A percentile compares a stretch with the other conserved stretches of the same genome.
Evolutionary conservation across 1,139 yeast genomes (phyloP).

Genomic region (Suhomyces taliae): DNA sequence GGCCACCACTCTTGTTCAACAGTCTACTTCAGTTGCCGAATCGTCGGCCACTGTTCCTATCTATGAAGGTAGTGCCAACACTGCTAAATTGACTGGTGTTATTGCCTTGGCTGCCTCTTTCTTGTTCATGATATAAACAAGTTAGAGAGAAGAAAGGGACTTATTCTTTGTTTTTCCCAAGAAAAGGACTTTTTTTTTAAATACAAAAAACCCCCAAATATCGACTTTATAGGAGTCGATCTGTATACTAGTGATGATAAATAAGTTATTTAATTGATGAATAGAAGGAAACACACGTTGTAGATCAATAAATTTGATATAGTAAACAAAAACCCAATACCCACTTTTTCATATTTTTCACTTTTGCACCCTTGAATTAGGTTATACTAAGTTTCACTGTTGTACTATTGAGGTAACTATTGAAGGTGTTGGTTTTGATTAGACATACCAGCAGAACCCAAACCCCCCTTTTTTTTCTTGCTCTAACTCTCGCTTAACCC

Average conservation of each 20-base stretch:
- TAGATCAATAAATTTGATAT: too few species aligned
- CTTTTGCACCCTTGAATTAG: too few species aligned
- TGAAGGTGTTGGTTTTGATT: too few species aligned
- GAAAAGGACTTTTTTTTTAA: neutral
- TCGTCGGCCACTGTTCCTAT: constrained; percentile 12
- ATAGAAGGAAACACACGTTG: neutral
- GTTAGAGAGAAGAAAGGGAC: neutral
- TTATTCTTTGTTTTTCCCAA: neutral
- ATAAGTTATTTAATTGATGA: neutral
- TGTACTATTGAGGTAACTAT: too few species aligned
- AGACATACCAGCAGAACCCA: too few species aligned
- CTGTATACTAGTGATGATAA: constrained; percentile 4
- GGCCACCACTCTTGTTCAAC: constrained; percentile 6
- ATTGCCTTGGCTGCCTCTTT: constrained; percentile 13
- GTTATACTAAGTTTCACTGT: too few species aligned
- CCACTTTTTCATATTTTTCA: too few species aligned
- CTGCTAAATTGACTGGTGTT: constrained; percentile 11
- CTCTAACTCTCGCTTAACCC: too few species aligned
- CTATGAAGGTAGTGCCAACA: constrained; percentile 19
- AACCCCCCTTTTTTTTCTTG: too few species aligned
- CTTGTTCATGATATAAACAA: constrained; percentile 14
- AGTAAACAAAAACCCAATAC: too few species aligned
- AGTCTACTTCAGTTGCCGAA: constrained; percentile 9
- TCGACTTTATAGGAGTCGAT: constrained; percentile 4
- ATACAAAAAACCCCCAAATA: neutral